Base-by-base conservation (phyloP, 2,329 filamentous ascomycete genomes). In the Talaromyces verruculosus region DNA sequence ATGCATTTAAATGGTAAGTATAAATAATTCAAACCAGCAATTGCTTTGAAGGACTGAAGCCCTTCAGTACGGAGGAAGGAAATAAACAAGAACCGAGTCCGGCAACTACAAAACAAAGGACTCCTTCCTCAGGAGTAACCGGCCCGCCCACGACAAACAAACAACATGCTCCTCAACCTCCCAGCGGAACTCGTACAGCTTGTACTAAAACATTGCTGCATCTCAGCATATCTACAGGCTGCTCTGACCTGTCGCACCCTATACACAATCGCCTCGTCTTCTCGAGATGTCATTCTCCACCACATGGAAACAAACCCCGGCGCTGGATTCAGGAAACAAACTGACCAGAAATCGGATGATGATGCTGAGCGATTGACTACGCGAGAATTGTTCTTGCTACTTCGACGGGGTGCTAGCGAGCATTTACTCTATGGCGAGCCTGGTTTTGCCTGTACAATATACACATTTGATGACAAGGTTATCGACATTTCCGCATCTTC, bases 121-220 rank as follows among this genome's bases (percentile, higher is more conserved):
- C n/a, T 41, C 7, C 35, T 17, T 59, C 33, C 33, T 37, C 35
- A 39, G 33, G 13, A 59, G 35, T 22, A 15, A 41, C 15, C 33
- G 25, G 25, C 25, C 25, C 19, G 25, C 7, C 19, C 6, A 25
- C 47, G 13, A 28, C 25, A 28, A 51, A 30, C 13, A 39, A 25
- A 49, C 19, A 37, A 59, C 57, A 75, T 76, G 75, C 66, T 80
- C 17, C 70, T 77, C 15, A 60, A 73, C 39, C 72, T 81, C n/a
- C 79, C 79, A 7, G 66, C 72, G 28, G 78, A 81, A 70, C 69
- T 81, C 39, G 72, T 81, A 28, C 75, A 78, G 66, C 73, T 76
- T 39, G 69, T 82, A 53, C 69, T 81, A 30, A 68, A 72, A 41
- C 68, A 72, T 49, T 74, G 73, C 60, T 74, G 72, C 3, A 76